Evolutionary conservation across 139 green algal genomes (phyloP), one percentile per base, ranked within the genome.

Genomic region (Tetradesmus lagerheimii): DNA sequence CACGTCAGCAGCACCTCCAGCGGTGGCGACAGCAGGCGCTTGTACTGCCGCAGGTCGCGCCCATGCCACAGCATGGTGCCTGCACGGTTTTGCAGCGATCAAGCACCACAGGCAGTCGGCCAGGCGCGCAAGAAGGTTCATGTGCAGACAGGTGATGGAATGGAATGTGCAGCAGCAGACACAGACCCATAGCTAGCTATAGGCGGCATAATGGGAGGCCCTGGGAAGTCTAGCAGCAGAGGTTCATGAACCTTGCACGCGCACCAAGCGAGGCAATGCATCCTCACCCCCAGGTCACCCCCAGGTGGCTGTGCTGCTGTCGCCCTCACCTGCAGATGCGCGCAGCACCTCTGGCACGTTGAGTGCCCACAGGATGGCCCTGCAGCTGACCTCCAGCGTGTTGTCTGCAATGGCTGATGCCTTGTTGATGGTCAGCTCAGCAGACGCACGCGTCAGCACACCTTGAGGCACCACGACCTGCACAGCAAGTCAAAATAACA

Each of bases 371-470:
- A 97, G 62, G 3, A 97, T 90, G 31, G 91, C 93, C n/a, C 94
- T 91, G 86, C 96, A 95, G 16, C 92, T 96, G 83, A 96, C 93
- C 90, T 97, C 96, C 89, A 98, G 92, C 25, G 96, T 96, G 50
- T 93, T 96, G 93, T 98, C 95, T 1, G 96, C 94, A 50, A 98
- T 97, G 35, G 92, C 91, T 12, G 93, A 94, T 16, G 96, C 96
- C 71, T 98, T 89, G 0, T 91, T 88, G 80, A 98, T 94, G 0
- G 96, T 98, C 86, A 98, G 92, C 85, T 96, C 93, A 53, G 92
- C 85, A 39, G 66, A 92, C 14, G 92, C 94, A 29, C 87, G 88
- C 6, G 80, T 92, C 29, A 95, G 88, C 88, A 94, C 91, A 66
- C 90, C 92, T 86, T 95, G 93, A 39, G 91, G 81, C 20, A 95